Base-by-base conservation (phyloP, 1,284 basidiomycete genomes). In the Moesziomyces sp. region DNA sequence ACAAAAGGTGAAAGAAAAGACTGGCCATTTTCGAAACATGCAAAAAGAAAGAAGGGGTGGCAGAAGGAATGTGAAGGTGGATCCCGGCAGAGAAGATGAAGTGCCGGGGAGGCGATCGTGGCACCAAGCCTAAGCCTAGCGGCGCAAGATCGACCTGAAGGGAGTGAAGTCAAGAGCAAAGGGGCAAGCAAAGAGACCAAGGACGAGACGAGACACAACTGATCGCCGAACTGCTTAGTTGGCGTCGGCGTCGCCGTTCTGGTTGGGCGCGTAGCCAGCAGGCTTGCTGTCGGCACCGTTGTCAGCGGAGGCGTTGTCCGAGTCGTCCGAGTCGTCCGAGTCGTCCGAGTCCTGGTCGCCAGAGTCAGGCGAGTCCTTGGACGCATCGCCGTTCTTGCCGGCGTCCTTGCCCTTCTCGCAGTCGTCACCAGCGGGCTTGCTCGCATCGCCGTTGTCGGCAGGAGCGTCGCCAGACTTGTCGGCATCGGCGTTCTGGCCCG, bases 1-100 rank as follows among this genome's bases (percentile, higher is more conserved):
- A 47, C n/a, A 24, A n/a, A 57, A 40, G 30, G 18, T 14, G 54
- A 57, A 30, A 55, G 47, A 26, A 45, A 55, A 51, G 54, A 60
- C 43, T 58, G 54, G 40, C 0, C 30, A 58, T 58, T 68, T 61
- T 53, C 10, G n/a, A 7, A 44, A 13, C 23, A 26, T 21, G 30
- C 24, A 11, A 44, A 40, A 46, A n/a, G 23, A 28, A 35, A 21
- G 52, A 5, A 14, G 24, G 28, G 38, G 16, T 5, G 38, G 49
- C 45, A 11, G 45, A 51, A 21, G 9, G 16, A 51, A 21, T 14
- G 10, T 38, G 30, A 34, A 34, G 30, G 11, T 34, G 30, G 30
- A 34, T 13, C 30, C 30, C 30, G 30, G 30, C 30, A 11, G 8
- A 34, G 30, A 34, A 11, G 30, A 13, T 34, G 30, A 34, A 8